These are phyloP conservation scores for Jackrogersella multiformis DNA, from an alignment of 495 filamentous ascomycete species.

Conservation along the genomic window DNA sequence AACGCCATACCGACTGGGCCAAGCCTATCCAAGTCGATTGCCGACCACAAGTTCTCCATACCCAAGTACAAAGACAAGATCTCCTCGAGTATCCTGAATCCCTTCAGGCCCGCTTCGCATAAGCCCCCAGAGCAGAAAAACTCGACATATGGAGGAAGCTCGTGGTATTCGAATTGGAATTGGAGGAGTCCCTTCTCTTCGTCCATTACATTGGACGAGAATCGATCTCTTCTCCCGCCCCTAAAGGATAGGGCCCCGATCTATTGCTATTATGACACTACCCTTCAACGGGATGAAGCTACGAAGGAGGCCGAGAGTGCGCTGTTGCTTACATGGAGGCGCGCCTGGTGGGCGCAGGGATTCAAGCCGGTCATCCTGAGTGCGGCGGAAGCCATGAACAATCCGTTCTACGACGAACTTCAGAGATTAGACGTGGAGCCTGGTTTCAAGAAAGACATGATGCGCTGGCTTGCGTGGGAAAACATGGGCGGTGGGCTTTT, in stretches of 20 bases:
- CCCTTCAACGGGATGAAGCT: constrained; percentile 66
- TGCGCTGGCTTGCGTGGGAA: constrained; percentile 92
- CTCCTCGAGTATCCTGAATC: constrained; percentile 57
- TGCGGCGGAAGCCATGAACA: constrained; percentile 83
- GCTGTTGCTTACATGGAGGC: constrained; percentile 85
- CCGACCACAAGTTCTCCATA: constrained; percentile 54
- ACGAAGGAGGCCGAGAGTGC: constrained; percentile 75
- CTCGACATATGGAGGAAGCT: constrained; percentile 77
- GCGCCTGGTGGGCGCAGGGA: constrained; percentile 94
- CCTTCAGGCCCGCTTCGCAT: constrained; percentile 77
- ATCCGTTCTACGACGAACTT: constrained; percentile 76
- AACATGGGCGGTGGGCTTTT: constrained; percentile 89
- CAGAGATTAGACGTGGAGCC: constrained; percentile 62
- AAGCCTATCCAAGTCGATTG: constrained; percentile 47
- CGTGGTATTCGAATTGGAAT: constrained; percentile 88
- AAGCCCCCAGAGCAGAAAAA: constrained; percentile 77
- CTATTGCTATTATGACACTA: constrained; percentile 90
- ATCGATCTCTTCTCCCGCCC: constrained; percentile 85
- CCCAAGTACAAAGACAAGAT: constrained; percentile 57
- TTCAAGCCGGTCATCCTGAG: constrained; percentile 87
- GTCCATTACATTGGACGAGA: constrained; percentile 83
- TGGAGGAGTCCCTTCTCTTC: constrained; percentile 90
- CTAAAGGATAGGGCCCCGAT: constrained; percentile 76
- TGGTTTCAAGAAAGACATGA: constrained; percentile 74
- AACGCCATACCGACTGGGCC: constrained; percentile 52